Conservation (phyloP, 768 basidiomycete species). For the Saitozyma podzolica region DNA sequence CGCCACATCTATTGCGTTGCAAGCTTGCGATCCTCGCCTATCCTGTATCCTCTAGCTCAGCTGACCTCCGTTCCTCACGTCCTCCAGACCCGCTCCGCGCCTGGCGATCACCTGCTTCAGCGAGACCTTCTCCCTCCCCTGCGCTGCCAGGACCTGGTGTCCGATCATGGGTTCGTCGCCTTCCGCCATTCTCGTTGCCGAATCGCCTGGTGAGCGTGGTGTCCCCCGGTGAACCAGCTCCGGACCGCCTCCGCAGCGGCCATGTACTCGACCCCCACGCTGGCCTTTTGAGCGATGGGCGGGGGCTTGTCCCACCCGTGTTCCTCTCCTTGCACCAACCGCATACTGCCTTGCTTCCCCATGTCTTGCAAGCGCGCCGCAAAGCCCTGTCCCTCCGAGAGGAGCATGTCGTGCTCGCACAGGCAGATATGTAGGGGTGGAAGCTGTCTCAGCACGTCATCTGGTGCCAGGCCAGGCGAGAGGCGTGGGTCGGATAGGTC, state of each 20-base stretch:
- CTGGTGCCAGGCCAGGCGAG: slow-evolving; percentile 25
- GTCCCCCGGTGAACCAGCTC: slow-evolving; percentile 8
- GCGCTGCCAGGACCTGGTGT: no score
- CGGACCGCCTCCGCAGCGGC: slow-evolving; percentile 10
- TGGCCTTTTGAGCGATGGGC: slow-evolving; percentile 13
- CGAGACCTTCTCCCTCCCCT: no score
- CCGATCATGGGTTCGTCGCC: no score
- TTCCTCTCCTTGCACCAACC: slow-evolving; percentile 25
- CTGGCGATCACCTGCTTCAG: no score
- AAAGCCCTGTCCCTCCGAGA: slow-evolving; percentile 27
- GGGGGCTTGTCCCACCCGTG: slow-evolving; percentile 39
- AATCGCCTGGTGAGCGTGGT: no score
- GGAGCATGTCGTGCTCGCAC: slow-evolving; percentile 37
- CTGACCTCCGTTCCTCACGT: no score
- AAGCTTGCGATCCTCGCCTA: no score
- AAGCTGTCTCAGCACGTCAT: slow-evolving; percentile 19
- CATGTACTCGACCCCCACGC: slow-evolving; percentile 18
- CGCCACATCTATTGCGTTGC: no score
- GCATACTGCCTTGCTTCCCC: slow-evolving; percentile 17
- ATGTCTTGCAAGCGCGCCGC: slow-evolving; percentile 15
- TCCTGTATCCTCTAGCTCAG: no score
- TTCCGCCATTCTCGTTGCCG: no score
- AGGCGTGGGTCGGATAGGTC: slow-evolving; percentile 20
- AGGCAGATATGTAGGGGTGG: slow-evolving; percentile 26
- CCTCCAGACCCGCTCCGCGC: no score